Evolutionary conservation across 345 rosid species (phyloP).

Genomic region (Pistacia vera): DNA sequence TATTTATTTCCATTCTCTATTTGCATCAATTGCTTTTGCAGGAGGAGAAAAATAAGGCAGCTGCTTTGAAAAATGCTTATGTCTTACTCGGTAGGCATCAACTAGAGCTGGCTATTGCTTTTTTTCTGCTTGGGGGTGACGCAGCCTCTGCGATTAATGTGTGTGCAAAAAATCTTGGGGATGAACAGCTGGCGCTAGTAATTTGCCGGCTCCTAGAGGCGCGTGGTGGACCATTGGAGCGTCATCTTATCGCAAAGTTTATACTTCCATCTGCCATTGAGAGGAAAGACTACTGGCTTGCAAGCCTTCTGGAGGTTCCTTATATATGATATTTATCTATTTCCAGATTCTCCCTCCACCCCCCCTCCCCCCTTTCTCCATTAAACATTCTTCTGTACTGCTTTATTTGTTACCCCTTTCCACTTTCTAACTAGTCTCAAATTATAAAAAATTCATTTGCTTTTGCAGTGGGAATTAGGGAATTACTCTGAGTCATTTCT

Average conservation of each 20-base stretch:
- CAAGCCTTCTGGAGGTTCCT: constrained; percentile 80
- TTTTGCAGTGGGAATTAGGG: constrained; percentile 89
- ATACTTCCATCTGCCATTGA: constrained; percentile 76
- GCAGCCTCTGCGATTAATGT: constrained; percentile 80
- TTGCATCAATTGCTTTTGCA: constrained; percentile 26
- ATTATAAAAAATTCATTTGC: constrained; percentile 24
- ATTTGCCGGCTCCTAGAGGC: constrained; percentile 89
- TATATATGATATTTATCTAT: constrained; percentile 29
- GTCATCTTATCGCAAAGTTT: constrained; percentile 57
- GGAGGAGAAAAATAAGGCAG: constrained; percentile 94
- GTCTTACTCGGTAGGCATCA: constrained; percentile 95
- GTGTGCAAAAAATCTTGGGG: constrained; percentile 84
- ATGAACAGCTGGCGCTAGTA: constrained; percentile 91
- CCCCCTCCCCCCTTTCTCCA: not conserved
- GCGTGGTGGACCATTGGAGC: constrained; percentile 70
- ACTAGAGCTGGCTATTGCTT: constrained; percentile 83
- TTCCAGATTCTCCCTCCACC: not conserved
- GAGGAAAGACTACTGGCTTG: constrained; percentile 82
- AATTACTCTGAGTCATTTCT: constrained; percentile 66
- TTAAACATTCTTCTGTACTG: not conserved
- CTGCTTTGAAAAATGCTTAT: constrained; percentile 94
- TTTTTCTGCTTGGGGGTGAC: constrained; percentile 96
- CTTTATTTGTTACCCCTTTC: not conserved
- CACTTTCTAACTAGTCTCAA: not conserved
- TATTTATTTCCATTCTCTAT: not conserved